Percentiles rank a stretch among this genome's conserved stretches.
These are phyloP conservation scores for Phytopythium aichiense DNA, from an alignment of 352 stramenopile species.

Conservation along the genomic window DNA sequence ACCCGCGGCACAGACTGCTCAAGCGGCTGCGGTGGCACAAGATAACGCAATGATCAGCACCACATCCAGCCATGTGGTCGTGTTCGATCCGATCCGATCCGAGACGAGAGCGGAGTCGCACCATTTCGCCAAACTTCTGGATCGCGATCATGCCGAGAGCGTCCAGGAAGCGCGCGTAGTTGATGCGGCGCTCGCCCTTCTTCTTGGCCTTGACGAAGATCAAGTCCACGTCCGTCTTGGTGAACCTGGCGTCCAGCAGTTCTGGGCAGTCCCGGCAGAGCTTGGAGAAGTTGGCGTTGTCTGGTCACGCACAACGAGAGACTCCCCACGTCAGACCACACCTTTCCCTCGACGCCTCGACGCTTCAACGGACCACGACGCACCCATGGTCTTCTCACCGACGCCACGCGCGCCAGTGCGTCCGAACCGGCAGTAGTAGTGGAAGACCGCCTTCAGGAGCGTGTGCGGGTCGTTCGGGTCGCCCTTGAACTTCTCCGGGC, in stretches of 20 bases:
- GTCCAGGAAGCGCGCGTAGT: constrained; percentile 81
- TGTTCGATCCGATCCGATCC: no score
- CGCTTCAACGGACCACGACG: neutral
- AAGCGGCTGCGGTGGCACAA: constrained; percentile 29
- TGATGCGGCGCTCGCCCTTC: constrained; percentile 80
- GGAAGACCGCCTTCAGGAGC: constrained; percentile 73
- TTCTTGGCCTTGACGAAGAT: constrained; percentile 88
- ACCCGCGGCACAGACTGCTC: constrained; percentile 62
- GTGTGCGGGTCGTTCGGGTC: constrained; percentile 80
- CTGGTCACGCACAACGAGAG: constrained; percentile 14
- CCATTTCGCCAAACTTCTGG: constrained; percentile 77
- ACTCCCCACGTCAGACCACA: neutral
- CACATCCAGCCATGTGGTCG: neutral
- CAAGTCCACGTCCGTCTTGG: constrained; percentile 77
- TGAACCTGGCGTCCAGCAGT: constrained; percentile 51
- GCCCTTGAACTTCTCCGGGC: constrained; percentile 38
- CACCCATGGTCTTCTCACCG: constrained; percentile 68
- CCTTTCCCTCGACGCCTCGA: no score
- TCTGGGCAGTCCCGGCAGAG: constrained; percentile 74
- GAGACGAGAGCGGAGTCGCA: constrained; percentile 14
- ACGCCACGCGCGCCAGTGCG: constrained; percentile 59
- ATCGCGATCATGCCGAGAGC: constrained; percentile 80
- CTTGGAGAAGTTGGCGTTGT: constrained; percentile 86
- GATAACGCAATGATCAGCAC: neutral
- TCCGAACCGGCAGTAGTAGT: constrained; percentile 85